These are phyloP conservation scores for Scheffersomyces ergatensis DNA, from an alignment of 805 yeast species.

Conservation along the genomic window DNA sequence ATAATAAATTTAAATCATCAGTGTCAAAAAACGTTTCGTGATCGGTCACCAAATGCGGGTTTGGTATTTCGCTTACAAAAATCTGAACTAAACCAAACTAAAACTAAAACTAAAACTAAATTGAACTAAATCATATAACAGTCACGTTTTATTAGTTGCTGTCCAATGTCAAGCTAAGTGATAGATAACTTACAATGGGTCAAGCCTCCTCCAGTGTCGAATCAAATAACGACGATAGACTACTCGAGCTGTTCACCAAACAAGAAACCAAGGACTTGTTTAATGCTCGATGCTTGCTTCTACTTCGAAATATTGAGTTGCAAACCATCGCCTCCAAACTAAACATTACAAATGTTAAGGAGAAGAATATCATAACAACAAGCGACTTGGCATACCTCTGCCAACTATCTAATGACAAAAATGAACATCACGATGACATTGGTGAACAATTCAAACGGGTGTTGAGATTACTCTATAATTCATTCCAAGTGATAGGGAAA, in stretches of 20 bases:
- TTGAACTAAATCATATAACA: no score
- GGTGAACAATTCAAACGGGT: slow-evolving; percentile 4
- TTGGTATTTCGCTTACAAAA: no score
- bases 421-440: slow-evolving; percentile 2
- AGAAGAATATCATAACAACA: slow-evolving; percentile 12
- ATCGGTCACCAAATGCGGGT: no score
- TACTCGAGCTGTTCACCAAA: slow-evolving; percentile 14
- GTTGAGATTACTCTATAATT: slow-evolving; percentile 31
- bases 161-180: no score
- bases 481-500: slow-evolving; percentile 42
- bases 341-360: slow-evolving; percentile 10
- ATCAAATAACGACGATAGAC: background rate
- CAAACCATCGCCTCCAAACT: slow-evolving; percentile 2
- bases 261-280: slow-evolving; percentile 18
- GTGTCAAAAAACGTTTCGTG: no score
- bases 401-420: slow-evolving; percentile 11
- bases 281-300: slow-evolving; percentile 11
- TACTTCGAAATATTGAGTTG: slow-evolving; percentile 17
- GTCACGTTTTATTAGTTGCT: no score
- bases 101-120: no score
- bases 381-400: slow-evolving; percentile 21
- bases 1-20: no score
- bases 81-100: no score
- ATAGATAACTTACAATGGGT: slow-evolving; percentile 13
- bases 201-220: slow-evolving; percentile 11